Conservation (phyloP, 768 basidiomycete species). For the Baorangia bicolor region DNA sequence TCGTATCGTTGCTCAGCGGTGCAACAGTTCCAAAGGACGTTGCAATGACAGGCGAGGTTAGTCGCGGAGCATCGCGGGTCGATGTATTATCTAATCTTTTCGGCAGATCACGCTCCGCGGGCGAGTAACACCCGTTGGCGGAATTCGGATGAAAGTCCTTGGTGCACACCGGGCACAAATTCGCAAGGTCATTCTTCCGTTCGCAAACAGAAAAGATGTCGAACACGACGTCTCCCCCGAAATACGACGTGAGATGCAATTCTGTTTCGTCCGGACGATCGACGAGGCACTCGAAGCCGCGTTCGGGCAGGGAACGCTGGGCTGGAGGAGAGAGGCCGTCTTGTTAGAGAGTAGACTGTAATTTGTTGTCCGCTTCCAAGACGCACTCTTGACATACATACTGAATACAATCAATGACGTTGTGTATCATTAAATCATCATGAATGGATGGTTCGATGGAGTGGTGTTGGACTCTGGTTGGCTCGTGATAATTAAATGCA, state of each 20-base stretch:
- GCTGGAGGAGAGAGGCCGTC: slow-evolving; percentile 57
- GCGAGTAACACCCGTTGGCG: slow-evolving; percentile 80
- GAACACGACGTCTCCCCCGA: slow-evolving; percentile 79
- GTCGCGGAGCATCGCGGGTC: slow-evolving; percentile 6
- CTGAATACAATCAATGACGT: not conserved
- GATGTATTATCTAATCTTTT: not conserved
- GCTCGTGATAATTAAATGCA: not conserved
- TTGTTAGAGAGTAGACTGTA: slow-evolving; percentile 56
- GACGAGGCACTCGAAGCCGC: slow-evolving; percentile 81
- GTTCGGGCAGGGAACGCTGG: slow-evolving; percentile 68
- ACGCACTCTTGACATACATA: not conserved
- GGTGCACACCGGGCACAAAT: slow-evolving; percentile 88
- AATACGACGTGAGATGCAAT: slow-evolving; percentile 71
- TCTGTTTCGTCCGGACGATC: slow-evolving; percentile 78
- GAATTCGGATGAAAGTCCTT: slow-evolving; percentile 89
- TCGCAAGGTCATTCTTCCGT: slow-evolving; percentile 80
- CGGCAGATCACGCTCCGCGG: slow-evolving; percentile 76
- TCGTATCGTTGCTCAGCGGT: slow-evolving; percentile 82
- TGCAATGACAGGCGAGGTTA: slow-evolving; percentile 90
- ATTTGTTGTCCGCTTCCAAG: not conserved
- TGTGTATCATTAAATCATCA: not conserved
- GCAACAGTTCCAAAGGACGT: slow-evolving; percentile 67
- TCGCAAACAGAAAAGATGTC: slow-evolving; percentile 84
- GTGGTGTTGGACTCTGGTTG: not conserved
- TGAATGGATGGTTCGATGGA: not conserved